phyloP scores from a whole-genome alignment of 1,284 basidiomycete genomes.

The Coniferiporia weirii region DNA sequence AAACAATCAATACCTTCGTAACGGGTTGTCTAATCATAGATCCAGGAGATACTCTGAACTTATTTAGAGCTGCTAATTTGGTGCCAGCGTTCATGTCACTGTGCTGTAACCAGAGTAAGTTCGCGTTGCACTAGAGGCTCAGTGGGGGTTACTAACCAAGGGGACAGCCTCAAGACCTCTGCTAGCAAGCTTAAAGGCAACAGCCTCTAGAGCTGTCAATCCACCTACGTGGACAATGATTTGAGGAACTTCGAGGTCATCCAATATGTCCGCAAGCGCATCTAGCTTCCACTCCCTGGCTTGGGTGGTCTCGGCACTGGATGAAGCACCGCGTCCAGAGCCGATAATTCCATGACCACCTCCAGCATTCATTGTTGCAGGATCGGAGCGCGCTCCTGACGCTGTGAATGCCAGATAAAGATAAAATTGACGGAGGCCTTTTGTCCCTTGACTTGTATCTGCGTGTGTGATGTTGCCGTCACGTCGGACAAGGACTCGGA shows the following conservation, averaged over 20 bases:
- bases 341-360: constrained; percentile 86
- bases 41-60: constrained; percentile 60
- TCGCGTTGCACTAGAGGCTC: neutral
- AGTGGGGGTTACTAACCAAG: constrained; percentile 45
- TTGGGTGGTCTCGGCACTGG: constrained; percentile 79
- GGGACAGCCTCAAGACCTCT: constrained; percentile 82
- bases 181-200: constrained; percentile 84
- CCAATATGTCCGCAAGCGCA: constrained; percentile 87
- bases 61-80: constrained; percentile 74
- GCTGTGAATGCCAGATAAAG: constrained; percentile 89
- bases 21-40: constrained; percentile 54
- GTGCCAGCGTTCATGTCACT: constrained; percentile 82
- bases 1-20: constrained; percentile 81
- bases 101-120: constrained; percentile 43
- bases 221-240: constrained; percentile 90
- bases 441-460: constrained; percentile 66
- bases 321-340: constrained; percentile 67
- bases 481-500: constrained; percentile 92
- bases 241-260: constrained; percentile 81
- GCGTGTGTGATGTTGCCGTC: constrained; percentile 81
- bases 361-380: constrained; percentile 42
- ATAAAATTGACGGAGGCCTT: constrained; percentile 89
- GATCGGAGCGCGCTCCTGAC: constrained; percentile 60
- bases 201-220: constrained; percentile 77
- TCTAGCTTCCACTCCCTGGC: constrained; percentile 98